phyloP scores from a whole-genome alignment of 805 yeast genomes.

The Saturnispora quitensis region DNA sequence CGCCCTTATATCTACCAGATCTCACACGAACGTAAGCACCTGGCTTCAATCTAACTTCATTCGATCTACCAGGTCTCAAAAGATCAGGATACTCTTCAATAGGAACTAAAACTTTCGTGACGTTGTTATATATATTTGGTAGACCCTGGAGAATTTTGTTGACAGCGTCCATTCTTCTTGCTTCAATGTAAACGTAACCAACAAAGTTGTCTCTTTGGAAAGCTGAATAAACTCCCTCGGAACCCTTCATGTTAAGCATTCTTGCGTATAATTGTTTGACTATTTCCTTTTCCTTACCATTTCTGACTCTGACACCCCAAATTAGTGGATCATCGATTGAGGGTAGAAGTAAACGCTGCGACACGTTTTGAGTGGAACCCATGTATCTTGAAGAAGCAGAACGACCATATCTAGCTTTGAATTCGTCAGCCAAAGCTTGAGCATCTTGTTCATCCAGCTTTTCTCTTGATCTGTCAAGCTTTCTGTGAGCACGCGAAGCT shows the following conservation, averaged over 20 bases:
- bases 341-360: slow-evolving; percentile 88
- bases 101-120: slow-evolving; percentile 69
- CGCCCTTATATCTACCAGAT: slow-evolving; percentile 88
- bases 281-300: slow-evolving; percentile 86
- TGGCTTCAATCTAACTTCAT: slow-evolving; percentile 81
- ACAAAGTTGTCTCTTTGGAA: slow-evolving; percentile 91
- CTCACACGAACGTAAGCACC: slow-evolving; percentile 88
- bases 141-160: slow-evolving; percentile 82
- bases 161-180: slow-evolving; percentile 87
- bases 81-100: slow-evolving; percentile 92
- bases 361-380: slow-evolving; percentile 77
- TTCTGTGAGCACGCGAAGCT: slow-evolving; percentile 68
- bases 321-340: slow-evolving; percentile 94
- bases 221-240: slow-evolving; percentile 79
- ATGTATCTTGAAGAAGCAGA: slow-evolving; percentile 71
- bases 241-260: slow-evolving; percentile 65
- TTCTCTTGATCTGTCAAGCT: slow-evolving; percentile 74
- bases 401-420: slow-evolving; percentile 87
- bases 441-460: slow-evolving; percentile 91
- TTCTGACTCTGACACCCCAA: slow-evolving; percentile 91
- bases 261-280: slow-evolving; percentile 80
- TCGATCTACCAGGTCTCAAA: slow-evolving; percentile 78
- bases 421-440: slow-evolving; percentile 83
- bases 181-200: slow-evolving; percentile 91
- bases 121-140: slow-evolving; percentile 67